These are phyloP conservation scores for Didymella keratinophila DNA, from an alignment of 2,329 filamentous ascomycete species.

Conservation along the genomic window DNA sequence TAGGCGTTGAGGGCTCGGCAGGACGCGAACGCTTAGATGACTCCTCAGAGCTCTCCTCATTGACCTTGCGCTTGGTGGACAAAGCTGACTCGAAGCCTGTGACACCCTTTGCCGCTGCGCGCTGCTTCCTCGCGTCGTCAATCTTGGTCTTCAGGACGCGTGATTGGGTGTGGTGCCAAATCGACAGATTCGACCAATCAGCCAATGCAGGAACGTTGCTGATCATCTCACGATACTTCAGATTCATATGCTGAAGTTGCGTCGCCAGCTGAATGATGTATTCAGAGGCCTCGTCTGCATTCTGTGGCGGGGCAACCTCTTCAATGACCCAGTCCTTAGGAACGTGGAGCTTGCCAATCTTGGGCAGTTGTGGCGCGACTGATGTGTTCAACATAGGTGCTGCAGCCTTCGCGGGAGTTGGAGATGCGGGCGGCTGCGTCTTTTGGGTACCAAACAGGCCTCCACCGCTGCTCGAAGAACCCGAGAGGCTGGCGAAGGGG, in stretches of 20 bases:
- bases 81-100: constrained; percentile 44
- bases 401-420: constrained; percentile 25
- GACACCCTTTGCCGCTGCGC: constrained; percentile 38
- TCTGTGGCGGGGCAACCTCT: constrained; percentile 16
- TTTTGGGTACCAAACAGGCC: constrained; percentile 29
- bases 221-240: constrained; percentile 38
- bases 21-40: constrained; percentile 38
- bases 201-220: constrained; percentile 31
- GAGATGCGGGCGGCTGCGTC: constrained; percentile 22
- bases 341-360: constrained; percentile 36
- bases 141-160: constrained; percentile 42
- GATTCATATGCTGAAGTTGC: constrained; percentile 40
- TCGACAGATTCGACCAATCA: constrained; percentile 43
- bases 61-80: constrained; percentile 45
- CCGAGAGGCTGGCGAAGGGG: constrained; percentile 26
- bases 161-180: constrained; percentile 42
- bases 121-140: constrained; percentile 39
- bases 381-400: constrained; percentile 11
- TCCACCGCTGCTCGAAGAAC: constrained; percentile 24
- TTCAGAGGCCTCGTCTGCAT: constrained; percentile 23
- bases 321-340: constrained; percentile 37
- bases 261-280: constrained; percentile 29
- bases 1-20: constrained; percentile 30
- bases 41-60: constrained; percentile 27
- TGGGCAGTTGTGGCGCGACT: constrained; percentile 28